Percentiles rank a stretch among this genome's conserved stretches.
phyloP scores from a whole-genome alignment of 2,329 filamentous ascomycete species.

The Neoscytalidium dimidiatum region DNA sequence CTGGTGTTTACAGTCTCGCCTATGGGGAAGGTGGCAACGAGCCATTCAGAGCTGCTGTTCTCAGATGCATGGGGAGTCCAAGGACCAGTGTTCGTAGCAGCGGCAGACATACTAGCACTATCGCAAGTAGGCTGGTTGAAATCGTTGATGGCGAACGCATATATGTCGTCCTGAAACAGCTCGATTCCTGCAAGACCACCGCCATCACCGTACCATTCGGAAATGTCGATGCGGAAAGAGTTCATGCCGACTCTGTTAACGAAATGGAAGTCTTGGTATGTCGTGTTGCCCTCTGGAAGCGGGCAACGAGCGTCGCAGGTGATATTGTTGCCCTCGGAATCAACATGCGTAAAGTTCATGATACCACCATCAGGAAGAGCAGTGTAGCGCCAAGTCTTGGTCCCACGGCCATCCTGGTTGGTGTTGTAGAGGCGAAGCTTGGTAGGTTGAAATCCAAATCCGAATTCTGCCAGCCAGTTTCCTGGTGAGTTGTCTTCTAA shows the following conservation, averaged over 20 bases:
- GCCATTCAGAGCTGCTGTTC: slow-evolving; percentile 72
- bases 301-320: slow-evolving; percentile 83
- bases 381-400: slow-evolving; percentile 83
- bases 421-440: slow-evolving; percentile 90
- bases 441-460: slow-evolving; percentile 82
- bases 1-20: not conserved
- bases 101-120: slow-evolving; percentile 62
- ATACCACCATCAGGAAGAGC: slow-evolving; percentile 86
- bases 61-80: slow-evolving; percentile 72
- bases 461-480: slow-evolving; percentile 80
- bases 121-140: slow-evolving; percentile 90
- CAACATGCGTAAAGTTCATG: slow-evolving; percentile 91
- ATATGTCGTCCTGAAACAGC: slow-evolving; percentile 82
- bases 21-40: slow-evolving; percentile 65
- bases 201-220: slow-evolving; percentile 81
- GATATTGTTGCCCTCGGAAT: slow-evolving; percentile 63
- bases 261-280: slow-evolving; percentile 88
- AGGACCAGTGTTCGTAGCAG: slow-evolving; percentile 68
- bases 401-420: slow-evolving; percentile 78
- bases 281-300: slow-evolving; percentile 68
- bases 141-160: slow-evolving; percentile 77
- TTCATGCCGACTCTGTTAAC: slow-evolving; percentile 93
- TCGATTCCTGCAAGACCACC: slow-evolving; percentile 85
- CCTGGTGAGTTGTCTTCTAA: slow-evolving; percentile 74
- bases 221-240: slow-evolving; percentile 80